These are phyloP conservation scores for Iris macrosiphon DNA, from an alignment of 106 monocot species.

Conservation along the genomic window DNA sequence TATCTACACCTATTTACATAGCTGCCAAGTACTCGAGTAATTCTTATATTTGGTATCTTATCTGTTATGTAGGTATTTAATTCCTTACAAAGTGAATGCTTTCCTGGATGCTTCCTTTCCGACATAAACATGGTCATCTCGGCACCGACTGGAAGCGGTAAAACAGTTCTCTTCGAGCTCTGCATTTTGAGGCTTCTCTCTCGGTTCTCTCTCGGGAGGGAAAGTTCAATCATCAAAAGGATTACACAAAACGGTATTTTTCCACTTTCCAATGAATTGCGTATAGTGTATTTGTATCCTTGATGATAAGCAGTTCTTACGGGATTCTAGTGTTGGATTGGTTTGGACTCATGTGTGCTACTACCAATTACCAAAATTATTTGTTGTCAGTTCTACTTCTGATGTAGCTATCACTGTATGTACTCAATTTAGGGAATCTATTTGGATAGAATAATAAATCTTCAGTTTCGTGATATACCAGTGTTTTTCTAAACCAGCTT, in stretches of 20 bases:
- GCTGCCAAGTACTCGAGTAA: no score
- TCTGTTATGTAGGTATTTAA: constrained; percentile 75
- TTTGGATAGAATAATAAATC: no score
- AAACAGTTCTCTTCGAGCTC: constrained; percentile 95
- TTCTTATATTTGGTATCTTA: no score
- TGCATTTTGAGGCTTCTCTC: constrained; percentile 89
- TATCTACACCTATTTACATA: no score
- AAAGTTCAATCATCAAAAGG: constrained; percentile 76
- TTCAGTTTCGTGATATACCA: no score
- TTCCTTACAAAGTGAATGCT: constrained; percentile 96
- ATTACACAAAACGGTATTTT: constrained; percentile 71
- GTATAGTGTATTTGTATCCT: background rate
- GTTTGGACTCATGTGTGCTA: background rate
- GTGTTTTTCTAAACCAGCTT: no score
- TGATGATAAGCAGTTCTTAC: background rate
- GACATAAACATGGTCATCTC: constrained; percentile 96
- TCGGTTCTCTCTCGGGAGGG: constrained; percentile 65
- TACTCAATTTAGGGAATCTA: no score
- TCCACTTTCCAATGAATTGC: background rate
- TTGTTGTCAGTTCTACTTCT: no score
- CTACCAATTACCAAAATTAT: no score
- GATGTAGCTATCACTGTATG: no score
- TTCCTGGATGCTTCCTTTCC: constrained; percentile 62
- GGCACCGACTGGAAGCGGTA: constrained; percentile 97
- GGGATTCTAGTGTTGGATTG: no score